phyloP scores from a whole-genome alignment of 2,329 filamentous ascomycete species.

The Chrysoporthe cubensis region DNA sequence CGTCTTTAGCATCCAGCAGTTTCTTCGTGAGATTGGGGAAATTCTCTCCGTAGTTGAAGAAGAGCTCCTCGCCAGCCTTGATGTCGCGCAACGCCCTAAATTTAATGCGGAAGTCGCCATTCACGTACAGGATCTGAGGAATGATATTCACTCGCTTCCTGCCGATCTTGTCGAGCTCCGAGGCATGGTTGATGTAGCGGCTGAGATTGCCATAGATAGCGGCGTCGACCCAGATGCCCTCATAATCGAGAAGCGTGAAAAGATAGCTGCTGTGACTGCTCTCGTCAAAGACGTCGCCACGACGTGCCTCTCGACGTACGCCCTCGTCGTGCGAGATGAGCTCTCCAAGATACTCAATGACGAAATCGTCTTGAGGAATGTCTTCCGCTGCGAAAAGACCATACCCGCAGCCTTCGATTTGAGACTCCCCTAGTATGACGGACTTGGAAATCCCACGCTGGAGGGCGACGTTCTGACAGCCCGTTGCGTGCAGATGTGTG shows the following conservation, averaged over 20 bases:
- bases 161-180: constrained; percentile 52
- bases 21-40: constrained; percentile 65
- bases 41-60: constrained; percentile 79
- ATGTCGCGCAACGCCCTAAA: constrained; percentile 72
- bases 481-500: constrained; percentile 56
- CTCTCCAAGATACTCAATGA: constrained; percentile 83
- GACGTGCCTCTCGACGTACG: constrained; percentile 66
- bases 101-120: constrained; percentile 76
- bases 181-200: constrained; percentile 81
- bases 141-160: constrained; percentile 56
- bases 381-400: constrained; percentile 74
- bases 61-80: constrained; percentile 73
- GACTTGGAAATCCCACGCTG: constrained; percentile 70
- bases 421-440: constrained; percentile 71
- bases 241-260: constrained; percentile 62
- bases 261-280: constrained; percentile 67
- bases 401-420: constrained; percentile 70
- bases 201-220: constrained; percentile 79
- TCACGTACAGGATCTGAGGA: constrained; percentile 71
- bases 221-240: constrained; percentile 72
- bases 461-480: constrained; percentile 73
- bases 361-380: constrained; percentile 70
- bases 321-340: constrained; percentile 72
- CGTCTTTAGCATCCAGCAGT: constrained; percentile 49
- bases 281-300: constrained; percentile 65